Percentiles rank a stretch among this genome's conserved stretches.
Conservation (phyloP, 176 grass and related monocot species). For the sorghum (Sorghum bicolor) region Sorghum_bicolor_NCBIv3 NC_012879.2:8838001-8838500, state of each 20-base stretch:
- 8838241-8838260: slow-evolving; percentile 20
- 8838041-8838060: slow-evolving; percentile 24
- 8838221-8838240: slow-evolving; percentile 38
- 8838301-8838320: slow-evolving; percentile 35
- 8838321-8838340: slow-evolving; percentile 16
- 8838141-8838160: slow-evolving; percentile 45
- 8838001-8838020: slow-evolving; percentile 32
- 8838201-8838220: slow-evolving; percentile 26
- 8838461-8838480: slow-evolving; percentile 15
- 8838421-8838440: slow-evolving; percentile 26
- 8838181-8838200: slow-evolving; percentile 25
- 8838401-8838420: slow-evolving; percentile 23
- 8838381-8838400: slow-evolving; percentile 29
- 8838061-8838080: slow-evolving; percentile 21
- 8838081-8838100: slow-evolving; percentile 37
- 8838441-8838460: slow-evolving; percentile 24
- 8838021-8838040: slow-evolving; percentile 21
- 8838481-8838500: slow-evolving; percentile 34
- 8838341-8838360: slow-evolving; percentile 27
- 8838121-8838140: slow-evolving; percentile 25
- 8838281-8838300: slow-evolving; percentile 30
- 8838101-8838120: slow-evolving; percentile 26
- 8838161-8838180: slow-evolving; percentile 11
- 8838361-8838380: slow-evolving; percentile 11
- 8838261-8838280: slow-evolving; percentile 33